Evolutionary conservation across 2,329 filamentous ascomycete species (phyloP).

Genomic region (Metarhizium album): DNA sequence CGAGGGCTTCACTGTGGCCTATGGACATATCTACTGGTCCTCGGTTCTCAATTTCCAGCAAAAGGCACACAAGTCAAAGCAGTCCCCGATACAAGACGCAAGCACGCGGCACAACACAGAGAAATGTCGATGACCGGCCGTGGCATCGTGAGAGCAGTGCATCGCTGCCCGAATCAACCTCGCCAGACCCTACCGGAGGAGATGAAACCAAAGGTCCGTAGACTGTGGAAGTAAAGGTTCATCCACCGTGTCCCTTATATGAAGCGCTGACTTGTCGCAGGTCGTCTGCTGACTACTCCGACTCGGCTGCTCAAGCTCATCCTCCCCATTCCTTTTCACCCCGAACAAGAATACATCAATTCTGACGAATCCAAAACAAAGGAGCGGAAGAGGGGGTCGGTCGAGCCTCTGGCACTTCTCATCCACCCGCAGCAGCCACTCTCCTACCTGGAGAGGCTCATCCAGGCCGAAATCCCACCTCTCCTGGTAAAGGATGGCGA

Average conservation of each 20-base stretch:
- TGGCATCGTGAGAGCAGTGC: slow-evolving; percentile 53
- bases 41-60: background rate
- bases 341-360: slow-evolving; percentile 29
- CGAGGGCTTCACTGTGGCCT: background rate
- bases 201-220: slow-evolving; percentile 21
- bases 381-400: slow-evolving; percentile 23
- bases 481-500: slow-evolving; percentile 55
- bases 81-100: background rate
- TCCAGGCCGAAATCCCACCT: slow-evolving; percentile 75
- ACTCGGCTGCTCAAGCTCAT: slow-evolving; percentile 73
- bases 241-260: background rate
- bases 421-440: slow-evolving; percentile 85
- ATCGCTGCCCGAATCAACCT: slow-evolving; percentile 24
- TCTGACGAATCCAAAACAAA: slow-evolving; percentile 26
- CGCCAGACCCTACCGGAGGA: slow-evolving; percentile 14
- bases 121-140: slow-evolving; percentile 49
- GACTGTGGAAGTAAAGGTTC: background rate
- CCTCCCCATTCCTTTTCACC: slow-evolving; percentile 50
- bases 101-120: slow-evolving; percentile 26
- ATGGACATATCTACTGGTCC: background rate
- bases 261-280: slow-evolving; percentile 21
- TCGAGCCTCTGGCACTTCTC: slow-evolving; percentile 77
- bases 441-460: slow-evolving; percentile 79
- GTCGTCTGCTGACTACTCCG: slow-evolving; percentile 71
- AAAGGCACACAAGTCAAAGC: background rate